Conservation (phyloP, 2,329 filamentous ascomycete genomes). For the Lasiodiplodia gonubiensis region DNA sequence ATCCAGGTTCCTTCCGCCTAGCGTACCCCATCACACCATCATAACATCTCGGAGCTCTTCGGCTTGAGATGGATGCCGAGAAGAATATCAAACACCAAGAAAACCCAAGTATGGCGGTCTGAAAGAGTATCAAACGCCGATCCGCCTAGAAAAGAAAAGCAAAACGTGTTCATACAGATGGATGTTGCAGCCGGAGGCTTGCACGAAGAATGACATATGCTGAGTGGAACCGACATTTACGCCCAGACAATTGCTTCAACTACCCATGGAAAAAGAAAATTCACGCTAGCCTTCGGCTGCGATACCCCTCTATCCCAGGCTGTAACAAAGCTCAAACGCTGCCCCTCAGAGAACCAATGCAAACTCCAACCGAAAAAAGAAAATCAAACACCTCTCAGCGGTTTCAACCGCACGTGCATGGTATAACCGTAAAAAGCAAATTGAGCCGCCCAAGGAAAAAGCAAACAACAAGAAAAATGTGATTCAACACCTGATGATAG, state of each 20-base stretch:
- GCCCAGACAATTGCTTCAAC: too few relatives aligned
- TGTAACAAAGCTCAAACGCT: constrained; percentile 11
- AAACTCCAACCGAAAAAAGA: background rate
- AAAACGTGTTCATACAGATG: too few relatives aligned
- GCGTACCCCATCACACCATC: background rate
- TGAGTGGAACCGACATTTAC: too few relatives aligned
- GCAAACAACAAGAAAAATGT: background rate
- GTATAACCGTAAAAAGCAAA: constrained; percentile 5
- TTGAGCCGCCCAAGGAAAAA: constrained; percentile 2
- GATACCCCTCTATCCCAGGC: background rate
- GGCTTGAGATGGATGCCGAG: background rate
- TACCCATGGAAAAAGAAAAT: too few relatives aligned
- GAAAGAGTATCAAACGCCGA: background rate
- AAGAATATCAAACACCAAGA: background rate
- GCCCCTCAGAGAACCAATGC: background rate
- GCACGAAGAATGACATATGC: too few relatives aligned
- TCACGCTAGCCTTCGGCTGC: too few relatives aligned
- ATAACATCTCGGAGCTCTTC: background rate
- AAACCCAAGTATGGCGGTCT: background rate
- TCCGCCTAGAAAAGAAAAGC: background rate
- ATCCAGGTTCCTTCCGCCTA: background rate
- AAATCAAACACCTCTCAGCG: background rate
- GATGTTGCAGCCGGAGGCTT: too few relatives aligned
- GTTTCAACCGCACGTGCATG: background rate
- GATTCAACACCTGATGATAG: background rate